Evolutionary conservation across 495 filamentous ascomycete genomes (phyloP).

Genomic region (Xylaria bambusicola): DNA sequence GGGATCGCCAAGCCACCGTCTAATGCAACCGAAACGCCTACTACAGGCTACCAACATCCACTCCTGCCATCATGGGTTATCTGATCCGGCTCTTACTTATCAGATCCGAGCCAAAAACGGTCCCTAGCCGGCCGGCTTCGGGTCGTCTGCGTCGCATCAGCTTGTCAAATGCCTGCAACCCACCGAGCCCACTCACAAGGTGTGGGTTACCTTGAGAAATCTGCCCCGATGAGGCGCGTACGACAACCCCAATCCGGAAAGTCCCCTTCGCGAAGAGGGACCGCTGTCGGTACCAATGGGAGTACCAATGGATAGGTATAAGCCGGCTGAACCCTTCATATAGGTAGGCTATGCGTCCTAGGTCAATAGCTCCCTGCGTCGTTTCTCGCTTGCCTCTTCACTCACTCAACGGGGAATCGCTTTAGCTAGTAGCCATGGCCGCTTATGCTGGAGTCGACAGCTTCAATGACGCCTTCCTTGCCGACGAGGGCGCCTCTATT

Average conservation of each 20-base stretch:
- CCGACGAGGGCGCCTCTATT: conserved; percentile 27
- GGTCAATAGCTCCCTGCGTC: too few relatives aligned
- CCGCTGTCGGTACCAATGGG: conserved; percentile 13
- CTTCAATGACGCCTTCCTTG: conserved; percentile 21
- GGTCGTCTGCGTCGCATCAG: conserved; percentile 14
- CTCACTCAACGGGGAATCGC: not conserved
- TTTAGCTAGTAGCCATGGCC: not conserved
- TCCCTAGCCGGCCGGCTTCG: conserved; percentile 15
- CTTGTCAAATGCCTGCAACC: conserved; percentile 13
- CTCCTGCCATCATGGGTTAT: conserved; percentile 29
- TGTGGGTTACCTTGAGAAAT: conserved; percentile 19
- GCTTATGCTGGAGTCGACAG: not conserved
- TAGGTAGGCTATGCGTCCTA: too few relatives aligned
- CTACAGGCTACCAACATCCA: too few relatives aligned
- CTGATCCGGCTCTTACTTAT: conserved; percentile 38
- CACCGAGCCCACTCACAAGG: not conserved
- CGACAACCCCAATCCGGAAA: not conserved
- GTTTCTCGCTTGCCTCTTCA: not conserved
- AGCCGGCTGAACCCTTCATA: too few relatives aligned
- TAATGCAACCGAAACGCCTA: conserved; percentile 13
- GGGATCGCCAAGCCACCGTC: conserved; percentile 22
- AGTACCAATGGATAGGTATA: too few relatives aligned
- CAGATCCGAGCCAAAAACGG: conserved; percentile 27
- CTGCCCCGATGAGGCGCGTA: not conserved
- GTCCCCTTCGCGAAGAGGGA: not conserved